Percentiles rank a stretch among this genome's conserved stretches.
Evolutionary conservation across 352 stramenopile species (phyloP).

Genomic region (Plasmopara viticola): DNA sequence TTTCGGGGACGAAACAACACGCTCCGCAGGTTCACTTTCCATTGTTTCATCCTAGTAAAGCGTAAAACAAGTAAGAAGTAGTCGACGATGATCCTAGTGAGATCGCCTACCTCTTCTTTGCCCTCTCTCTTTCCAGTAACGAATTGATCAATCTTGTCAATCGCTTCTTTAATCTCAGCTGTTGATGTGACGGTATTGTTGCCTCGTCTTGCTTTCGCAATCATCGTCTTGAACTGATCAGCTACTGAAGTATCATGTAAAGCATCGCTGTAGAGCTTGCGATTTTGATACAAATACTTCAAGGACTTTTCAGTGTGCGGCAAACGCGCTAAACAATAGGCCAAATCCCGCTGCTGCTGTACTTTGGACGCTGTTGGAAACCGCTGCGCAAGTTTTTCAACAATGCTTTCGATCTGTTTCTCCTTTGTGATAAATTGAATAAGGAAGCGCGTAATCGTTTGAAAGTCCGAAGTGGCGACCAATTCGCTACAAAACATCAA

Average conservation of each 20-base stretch:
- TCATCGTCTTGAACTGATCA: constrained; percentile 83
- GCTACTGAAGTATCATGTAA: constrained; percentile 90
- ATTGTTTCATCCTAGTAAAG: constrained; percentile 17
- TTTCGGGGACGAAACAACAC: constrained; percentile 21
- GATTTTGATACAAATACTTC: constrained; percentile 87
- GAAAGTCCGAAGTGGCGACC: constrained; percentile 88
- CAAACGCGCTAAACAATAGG: constrained; percentile 93
- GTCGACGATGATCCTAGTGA: background rate
- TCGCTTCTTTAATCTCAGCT: constrained; percentile 63
- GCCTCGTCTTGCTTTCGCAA: constrained; percentile 50
- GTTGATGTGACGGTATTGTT: constrained; percentile 32
- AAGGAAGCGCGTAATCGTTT: constrained; percentile 93
- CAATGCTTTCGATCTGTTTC: constrained; percentile 80
- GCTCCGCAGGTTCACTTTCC: constrained; percentile 16
- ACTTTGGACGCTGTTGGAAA: constrained; percentile 79
- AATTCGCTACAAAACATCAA: constrained; percentile 33
- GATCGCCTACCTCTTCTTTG: constrained; percentile 39
- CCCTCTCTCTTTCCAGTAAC: constrained; percentile 43
- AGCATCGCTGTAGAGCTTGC: constrained; percentile 87
- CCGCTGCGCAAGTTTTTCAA: constrained; percentile 91
- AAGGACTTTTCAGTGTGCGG: constrained; percentile 93
- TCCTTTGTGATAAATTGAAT: constrained; percentile 97
- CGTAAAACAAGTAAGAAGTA: background rate
- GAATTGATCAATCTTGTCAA: constrained; percentile 66
- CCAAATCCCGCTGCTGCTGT: constrained; percentile 81